Evolutionary conservation across 2,329 filamentous ascomycete species (phyloP).

Genomic region (Arthroderma sp.): DNA sequence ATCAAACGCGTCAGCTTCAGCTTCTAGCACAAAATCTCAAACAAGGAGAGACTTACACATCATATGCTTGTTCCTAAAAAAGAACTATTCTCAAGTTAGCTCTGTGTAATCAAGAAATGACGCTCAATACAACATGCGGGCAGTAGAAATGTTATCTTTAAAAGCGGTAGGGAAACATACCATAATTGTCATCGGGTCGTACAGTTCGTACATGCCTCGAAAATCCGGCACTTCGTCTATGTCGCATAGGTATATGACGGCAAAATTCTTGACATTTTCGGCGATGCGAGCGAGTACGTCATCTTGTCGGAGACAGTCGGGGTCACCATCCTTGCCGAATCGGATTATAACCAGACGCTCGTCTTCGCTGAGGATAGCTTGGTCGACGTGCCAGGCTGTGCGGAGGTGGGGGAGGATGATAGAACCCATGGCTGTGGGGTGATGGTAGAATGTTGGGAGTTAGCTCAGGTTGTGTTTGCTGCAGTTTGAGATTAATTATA

Average conservation of each 20-base stretch:
- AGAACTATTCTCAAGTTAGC: constrained; percentile 39
- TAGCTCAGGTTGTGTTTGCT: no score
- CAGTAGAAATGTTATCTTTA: no score
- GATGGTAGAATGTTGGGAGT: no score
- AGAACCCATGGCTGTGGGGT: constrained; percentile 49
- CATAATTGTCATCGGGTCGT: constrained; percentile 90
- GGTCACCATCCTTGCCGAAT: constrained; percentile 77
- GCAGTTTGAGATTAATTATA: no score
- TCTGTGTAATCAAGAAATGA: no score
- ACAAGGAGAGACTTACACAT: constrained; percentile 29
- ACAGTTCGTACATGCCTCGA: constrained; percentile 88
- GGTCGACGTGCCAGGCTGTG: constrained; percentile 96
- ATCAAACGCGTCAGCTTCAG: constrained; percentile 37
- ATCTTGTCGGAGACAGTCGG: constrained; percentile 63
- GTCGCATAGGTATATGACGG: constrained; percentile 79
- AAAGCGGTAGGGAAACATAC: neutral
- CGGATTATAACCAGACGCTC: constrained; percentile 87
- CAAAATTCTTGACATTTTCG: constrained; percentile 66
- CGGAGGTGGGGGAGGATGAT: constrained; percentile 83
- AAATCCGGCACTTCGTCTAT: constrained; percentile 78
- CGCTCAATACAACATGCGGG: no score
- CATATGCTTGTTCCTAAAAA: constrained; percentile 98
- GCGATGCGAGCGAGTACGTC: constrained; percentile 92
- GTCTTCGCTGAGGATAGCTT: constrained; percentile 82
- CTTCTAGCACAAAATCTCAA: constrained; percentile 1